Conservation (phyloP, 2,329 filamentous ascomycete species). For the Pseudogymnoascus sp. region DNA sequence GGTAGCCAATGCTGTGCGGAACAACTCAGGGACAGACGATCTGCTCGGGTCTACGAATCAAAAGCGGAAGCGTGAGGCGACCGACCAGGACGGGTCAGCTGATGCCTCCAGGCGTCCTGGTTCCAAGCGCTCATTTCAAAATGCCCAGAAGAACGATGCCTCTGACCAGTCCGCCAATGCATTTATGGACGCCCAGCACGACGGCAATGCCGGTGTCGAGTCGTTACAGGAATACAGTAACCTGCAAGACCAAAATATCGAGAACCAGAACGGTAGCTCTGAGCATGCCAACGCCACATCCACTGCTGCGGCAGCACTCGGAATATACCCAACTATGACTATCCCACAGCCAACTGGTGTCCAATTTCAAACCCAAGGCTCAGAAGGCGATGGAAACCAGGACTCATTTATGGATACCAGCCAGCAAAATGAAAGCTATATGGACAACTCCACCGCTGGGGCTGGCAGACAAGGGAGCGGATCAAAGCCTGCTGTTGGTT, state of each 20-base stretch:
- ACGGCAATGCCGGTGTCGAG: conserved; percentile 22
- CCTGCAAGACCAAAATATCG: conserved; percentile 36
- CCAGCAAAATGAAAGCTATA: conserved; percentile 28
- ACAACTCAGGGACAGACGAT: conserved; percentile 18
- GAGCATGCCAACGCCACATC: conserved; percentile 42
- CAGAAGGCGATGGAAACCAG: conserved; percentile 32
- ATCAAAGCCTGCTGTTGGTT: conserved; percentile 82
- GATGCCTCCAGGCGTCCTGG: conserved; percentile 27
- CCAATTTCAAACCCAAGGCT: conserved; percentile 39
- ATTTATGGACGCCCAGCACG: conserved; percentile 19
- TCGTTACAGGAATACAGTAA: conserved; percentile 32
- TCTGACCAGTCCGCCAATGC: conserved; percentile 18
- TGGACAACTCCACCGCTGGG: conserved; percentile 40
- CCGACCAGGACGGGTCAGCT: conserved; percentile 25
- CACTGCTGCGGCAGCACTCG: conserved; percentile 48
- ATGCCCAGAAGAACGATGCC: conserved; percentile 19
- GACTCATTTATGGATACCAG: conserved; percentile 36
- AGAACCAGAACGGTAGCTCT: conserved; percentile 45
- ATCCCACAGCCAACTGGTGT: conserved; percentile 48
- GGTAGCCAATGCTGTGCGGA: conserved; percentile 30
- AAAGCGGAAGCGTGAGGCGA: conserved; percentile 30
- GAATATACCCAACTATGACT: conserved; percentile 44
- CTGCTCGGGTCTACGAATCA: conserved; percentile 16
- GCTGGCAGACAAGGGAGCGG: conserved; percentile 18
- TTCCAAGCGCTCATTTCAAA: conserved; percentile 24